These are phyloP conservation scores for Stachybotrys echinatus DNA, from an alignment of 2,329 filamentous ascomycete genomes.

Conservation along the genomic window DNA sequence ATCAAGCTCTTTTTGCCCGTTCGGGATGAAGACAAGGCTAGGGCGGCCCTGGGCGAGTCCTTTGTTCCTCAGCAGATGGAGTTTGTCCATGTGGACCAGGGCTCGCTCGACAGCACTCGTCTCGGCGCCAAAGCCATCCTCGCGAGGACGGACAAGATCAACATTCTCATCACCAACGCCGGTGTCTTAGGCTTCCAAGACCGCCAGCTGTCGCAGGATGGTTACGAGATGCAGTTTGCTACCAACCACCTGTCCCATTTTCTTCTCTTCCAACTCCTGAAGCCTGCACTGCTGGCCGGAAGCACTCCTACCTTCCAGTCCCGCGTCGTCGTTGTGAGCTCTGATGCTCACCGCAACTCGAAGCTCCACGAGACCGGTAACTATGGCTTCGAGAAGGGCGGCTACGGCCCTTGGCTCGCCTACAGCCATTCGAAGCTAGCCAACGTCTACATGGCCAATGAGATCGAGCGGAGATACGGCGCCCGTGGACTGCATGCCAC, in stretches of 20 bases:
- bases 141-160: conserved; percentile 7
- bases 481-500: conserved; percentile 28
- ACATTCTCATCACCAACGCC: conserved; percentile 18
- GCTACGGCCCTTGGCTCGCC: conserved; percentile 21
- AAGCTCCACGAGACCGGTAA: conserved; percentile 4
- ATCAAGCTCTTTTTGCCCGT: conserved; percentile 29
- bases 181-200: conserved; percentile 11
- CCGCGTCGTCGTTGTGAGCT: conserved; percentile 5
- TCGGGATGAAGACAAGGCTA: conserved; percentile 25
- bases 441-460: conserved; percentile 44
- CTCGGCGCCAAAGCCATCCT: conserved; percentile 12
- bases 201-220: conserved; percentile 4
- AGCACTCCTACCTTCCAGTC: conserved; percentile 1
- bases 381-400: conserved; percentile 11
- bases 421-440: conserved; percentile 47
- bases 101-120: conserved; percentile 21
- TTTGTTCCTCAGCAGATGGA: conserved; percentile 15
- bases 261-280: conserved; percentile 7
- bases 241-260: conserved; percentile 13
- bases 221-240: conserved; percentile 11
- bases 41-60: conserved; percentile 17
- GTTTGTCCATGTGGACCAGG: conserved; percentile 25
- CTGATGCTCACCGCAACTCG: not conserved
- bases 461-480: conserved; percentile 42
- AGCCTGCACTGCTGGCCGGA: conserved; percentile 2